Evolutionary conservation across 768 basidiomycete species (phyloP).

Genomic region (Tulasnella sp.): DNA sequence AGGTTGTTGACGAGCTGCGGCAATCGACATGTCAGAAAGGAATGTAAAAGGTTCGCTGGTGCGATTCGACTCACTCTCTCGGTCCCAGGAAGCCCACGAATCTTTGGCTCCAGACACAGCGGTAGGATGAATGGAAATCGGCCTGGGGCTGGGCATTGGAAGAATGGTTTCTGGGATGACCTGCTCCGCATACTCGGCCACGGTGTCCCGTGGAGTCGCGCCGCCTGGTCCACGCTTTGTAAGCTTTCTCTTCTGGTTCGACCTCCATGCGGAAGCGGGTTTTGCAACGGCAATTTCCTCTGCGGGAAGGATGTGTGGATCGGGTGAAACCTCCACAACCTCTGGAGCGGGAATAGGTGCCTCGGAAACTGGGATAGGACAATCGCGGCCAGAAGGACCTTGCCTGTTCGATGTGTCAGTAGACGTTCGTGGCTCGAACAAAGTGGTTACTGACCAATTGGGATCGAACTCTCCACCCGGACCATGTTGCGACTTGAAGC

Average conservation of each 20-base stretch:
- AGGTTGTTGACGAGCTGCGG: slow-evolving; percentile 39
- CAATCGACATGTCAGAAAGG: slow-evolving; percentile 44
- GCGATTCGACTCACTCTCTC: slow-evolving; percentile 32
- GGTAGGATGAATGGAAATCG: background rate
- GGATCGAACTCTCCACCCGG: slow-evolving; percentile 84
- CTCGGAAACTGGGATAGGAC: background rate
- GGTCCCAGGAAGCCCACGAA: slow-evolving; percentile 46
- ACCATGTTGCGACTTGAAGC: slow-evolving; percentile 68
- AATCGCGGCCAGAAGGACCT: background rate
- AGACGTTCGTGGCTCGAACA: slow-evolving; percentile 33
- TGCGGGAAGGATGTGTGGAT: slow-evolving; percentile 42
- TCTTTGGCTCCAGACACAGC: background rate
- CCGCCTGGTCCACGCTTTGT: background rate
- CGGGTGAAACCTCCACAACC: slow-evolving; percentile 25
- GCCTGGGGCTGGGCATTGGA: slow-evolving; percentile 13
- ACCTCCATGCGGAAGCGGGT: slow-evolving; percentile 57
- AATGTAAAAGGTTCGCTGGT: slow-evolving; percentile 37
- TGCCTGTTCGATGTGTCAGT: slow-evolving; percentile 6
- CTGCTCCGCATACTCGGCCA: background rate
- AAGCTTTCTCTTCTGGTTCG: slow-evolving; percentile 52
- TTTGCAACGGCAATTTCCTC: slow-evolving; percentile 45
- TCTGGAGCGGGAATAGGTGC: slow-evolving; percentile 1
- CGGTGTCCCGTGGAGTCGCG: background rate
- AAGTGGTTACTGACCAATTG: slow-evolving; percentile 50
- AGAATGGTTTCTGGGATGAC: slow-evolving; percentile 1